These are phyloP conservation scores for Beta corolliflora DNA, from an alignment of 179 eudicot species.

Conservation along the genomic window DNA sequence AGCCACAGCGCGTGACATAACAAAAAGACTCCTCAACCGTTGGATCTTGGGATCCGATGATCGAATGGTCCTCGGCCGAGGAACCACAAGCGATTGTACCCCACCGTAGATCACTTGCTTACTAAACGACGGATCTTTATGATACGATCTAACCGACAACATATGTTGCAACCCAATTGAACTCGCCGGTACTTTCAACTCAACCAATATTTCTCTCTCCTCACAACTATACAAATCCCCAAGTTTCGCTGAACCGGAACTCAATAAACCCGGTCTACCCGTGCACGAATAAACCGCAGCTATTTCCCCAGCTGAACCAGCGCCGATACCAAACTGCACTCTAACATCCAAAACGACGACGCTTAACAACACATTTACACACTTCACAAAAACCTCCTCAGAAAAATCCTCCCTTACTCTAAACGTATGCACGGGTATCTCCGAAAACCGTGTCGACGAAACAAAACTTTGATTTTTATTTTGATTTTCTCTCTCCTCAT, in stretches of 20 bases:
- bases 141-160: constrained; percentile 55
- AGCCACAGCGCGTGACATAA: constrained; percentile 74
- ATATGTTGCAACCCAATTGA: constrained; percentile 55
- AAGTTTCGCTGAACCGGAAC: constrained; percentile 43
- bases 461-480: constrained; percentile 4
- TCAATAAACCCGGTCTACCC: constrained; percentile 55
- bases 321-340: constrained; percentile 46
- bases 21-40: constrained; percentile 67
- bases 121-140: constrained; percentile 63
- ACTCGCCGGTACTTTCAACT: constrained; percentile 57
- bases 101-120: constrained; percentile 58
- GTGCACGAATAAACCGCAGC: constrained; percentile 65
- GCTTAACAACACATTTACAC: constrained; percentile 58
- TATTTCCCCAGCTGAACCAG: constrained; percentile 75
- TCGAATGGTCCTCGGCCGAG: constrained; percentile 58
- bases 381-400: constrained; percentile 62
- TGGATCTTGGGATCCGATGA: constrained; percentile 52
- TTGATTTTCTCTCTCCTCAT: constrained; percentile 33
- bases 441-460: constrained; percentile 72
- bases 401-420: constrained; percentile 38
- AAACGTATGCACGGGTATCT: constrained; percentile 68
- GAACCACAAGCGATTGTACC: constrained; percentile 56
- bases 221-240: constrained; percentile 85
- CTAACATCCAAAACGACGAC: constrained; percentile 80
- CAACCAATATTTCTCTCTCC: constrained; percentile 70